Percentiles rank a stretch among this genome's conserved stretches.
phyloP scores from a whole-genome alignment of 495 filamentous ascomycete genomes.

The Neurospora sp. region DNA sequence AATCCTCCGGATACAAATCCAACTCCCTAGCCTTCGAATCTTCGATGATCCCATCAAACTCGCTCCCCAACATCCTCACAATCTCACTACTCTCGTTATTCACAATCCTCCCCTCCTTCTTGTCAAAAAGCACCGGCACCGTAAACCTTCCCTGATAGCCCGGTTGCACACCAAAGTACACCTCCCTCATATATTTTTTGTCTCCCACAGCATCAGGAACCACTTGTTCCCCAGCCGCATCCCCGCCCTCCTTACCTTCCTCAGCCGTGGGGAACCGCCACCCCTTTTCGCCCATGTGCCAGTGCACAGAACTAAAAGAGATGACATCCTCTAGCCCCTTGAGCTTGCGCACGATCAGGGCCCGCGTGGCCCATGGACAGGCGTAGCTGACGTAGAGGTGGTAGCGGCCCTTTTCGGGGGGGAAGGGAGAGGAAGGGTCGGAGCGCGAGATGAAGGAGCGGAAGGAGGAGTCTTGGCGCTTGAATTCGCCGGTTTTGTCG shows the following conservation, averaged over 20 bases:
- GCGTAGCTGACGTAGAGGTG: slow-evolving; percentile 67
- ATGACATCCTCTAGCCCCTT: slow-evolving; percentile 72
- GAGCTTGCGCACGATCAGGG: slow-evolving; percentile 63
- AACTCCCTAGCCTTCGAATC: slow-evolving; percentile 28
- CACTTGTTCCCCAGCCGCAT: slow-evolving; percentile 40
- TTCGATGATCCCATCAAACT: slow-evolving; percentile 51
- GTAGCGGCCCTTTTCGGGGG: slow-evolving; percentile 65
- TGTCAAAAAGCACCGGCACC: slow-evolving; percentile 73
- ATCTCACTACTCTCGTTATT: slow-evolving; percentile 84
- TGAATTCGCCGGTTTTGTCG: slow-evolving; percentile 82
- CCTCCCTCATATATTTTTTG: slow-evolving; percentile 52
- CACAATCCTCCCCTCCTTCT: slow-evolving; percentile 59
- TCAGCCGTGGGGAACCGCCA: slow-evolving; percentile 69
- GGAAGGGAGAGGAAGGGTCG: slow-evolving; percentile 46
- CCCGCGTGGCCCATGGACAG: slow-evolving; percentile 79
- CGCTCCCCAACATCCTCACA: slow-evolving; percentile 53
- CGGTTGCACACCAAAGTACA: slow-evolving; percentile 62
- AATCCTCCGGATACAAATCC: slow-evolving; percentile 46
- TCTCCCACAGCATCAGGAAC: slow-evolving; percentile 52
- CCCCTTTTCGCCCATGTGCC: slow-evolving; percentile 51
- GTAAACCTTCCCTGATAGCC: slow-evolving; percentile 68
- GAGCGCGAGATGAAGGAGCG: slow-evolving; percentile 57
- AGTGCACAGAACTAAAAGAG: slow-evolving; percentile 58
- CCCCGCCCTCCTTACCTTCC: slow-evolving; percentile 47
- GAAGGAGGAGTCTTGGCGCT: slow-evolving; percentile 62